A percentile compares a stretch with the other conserved stretches of the same genome.
These are phyloP conservation scores for Boletellus sp. DNA, from an alignment of 768 basidiomycete genomes.

Conservation along the genomic window DNA sequence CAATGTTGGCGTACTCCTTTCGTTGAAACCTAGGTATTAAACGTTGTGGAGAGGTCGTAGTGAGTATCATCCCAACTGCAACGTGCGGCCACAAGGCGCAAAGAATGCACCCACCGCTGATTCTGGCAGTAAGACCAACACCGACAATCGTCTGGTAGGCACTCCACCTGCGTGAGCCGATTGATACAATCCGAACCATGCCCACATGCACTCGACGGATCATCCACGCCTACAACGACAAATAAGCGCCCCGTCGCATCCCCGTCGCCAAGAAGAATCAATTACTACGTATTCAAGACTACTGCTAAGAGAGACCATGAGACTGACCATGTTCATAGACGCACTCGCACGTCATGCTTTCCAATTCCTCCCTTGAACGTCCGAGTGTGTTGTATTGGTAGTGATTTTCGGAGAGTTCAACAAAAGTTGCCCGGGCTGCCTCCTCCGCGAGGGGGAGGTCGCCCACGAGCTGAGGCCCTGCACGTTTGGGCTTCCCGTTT, in stretches of 20 bases:
- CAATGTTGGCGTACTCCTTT: conserved; percentile 78
- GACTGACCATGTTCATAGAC: conserved; percentile 75
- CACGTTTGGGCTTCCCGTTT: conserved; percentile 35
- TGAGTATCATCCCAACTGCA: neutral
- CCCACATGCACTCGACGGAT: conserved; percentile 72
- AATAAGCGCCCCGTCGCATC: conserved; percentile 20
- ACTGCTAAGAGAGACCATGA: conserved; percentile 12
- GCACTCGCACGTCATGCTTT: conserved; percentile 97
- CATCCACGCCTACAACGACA: conserved; percentile 50
- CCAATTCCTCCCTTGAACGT: conserved; percentile 81
- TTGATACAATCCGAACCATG: conserved; percentile 93
- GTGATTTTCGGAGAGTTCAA: conserved; percentile 69
- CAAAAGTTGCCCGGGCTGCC: conserved; percentile 69
- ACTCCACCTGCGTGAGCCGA: conserved; percentile 94
- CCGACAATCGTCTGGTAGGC: conserved; percentile 84
- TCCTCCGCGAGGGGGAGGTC: conserved; percentile 76
- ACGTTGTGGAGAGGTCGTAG: conserved; percentile 1
- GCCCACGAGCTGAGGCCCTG: conserved; percentile 66
- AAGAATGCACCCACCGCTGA: conserved; percentile 64
- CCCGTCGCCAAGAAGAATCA: conserved; percentile 12
- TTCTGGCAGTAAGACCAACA: conserved; percentile 83
- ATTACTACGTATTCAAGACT: conserved; percentile 32
- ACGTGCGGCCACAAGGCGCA: neutral
- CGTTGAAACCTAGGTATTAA: conserved; percentile 68
- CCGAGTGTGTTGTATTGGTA: conserved; percentile 88